Percentiles rank a stretch among this genome's conserved stretches.
phyloP scores from a whole-genome alignment of 768 basidiomycete genomes.

The Amanita exitialis region DNA sequence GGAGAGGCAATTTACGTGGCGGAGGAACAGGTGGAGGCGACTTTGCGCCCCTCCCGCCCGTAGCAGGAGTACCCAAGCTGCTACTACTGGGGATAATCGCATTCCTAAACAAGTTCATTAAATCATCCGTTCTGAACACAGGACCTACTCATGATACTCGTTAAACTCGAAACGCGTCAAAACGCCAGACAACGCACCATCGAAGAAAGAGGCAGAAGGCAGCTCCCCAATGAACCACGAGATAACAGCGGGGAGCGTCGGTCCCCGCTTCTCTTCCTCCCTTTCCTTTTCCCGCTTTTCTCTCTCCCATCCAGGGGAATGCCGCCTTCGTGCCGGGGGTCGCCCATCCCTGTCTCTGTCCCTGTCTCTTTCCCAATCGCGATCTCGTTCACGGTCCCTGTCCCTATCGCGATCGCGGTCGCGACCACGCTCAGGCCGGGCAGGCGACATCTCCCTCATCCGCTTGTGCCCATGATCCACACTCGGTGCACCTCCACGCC shows the following conservation, averaged over 20 bases:
- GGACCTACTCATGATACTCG: conserved; percentile 45
- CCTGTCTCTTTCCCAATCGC: conserved; percentile 13
- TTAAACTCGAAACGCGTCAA: not conserved
- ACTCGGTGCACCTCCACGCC: conserved; percentile 12
- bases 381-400: conserved; percentile 17
- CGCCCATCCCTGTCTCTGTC: conserved; percentile 10
- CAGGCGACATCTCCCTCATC: conserved; percentile 18
- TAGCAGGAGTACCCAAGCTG: conserved; percentile 12
- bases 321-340: conserved; percentile 24
- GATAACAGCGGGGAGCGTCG: conserved; percentile 45
- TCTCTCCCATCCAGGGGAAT: conserved; percentile 39
- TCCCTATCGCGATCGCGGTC: conserved; percentile 6
- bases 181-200: conserved; percentile 47
- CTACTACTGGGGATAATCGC: conserved; percentile 66
- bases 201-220: conserved; percentile 64
- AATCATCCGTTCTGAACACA: conserved; percentile 81
- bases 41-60: conserved; percentile 19
- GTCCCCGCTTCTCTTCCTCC: conserved; percentile 36
- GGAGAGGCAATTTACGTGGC: conserved; percentile 25
- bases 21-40: conserved; percentile 51
- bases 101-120: conserved; percentile 77
- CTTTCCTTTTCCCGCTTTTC: conserved; percentile 24
- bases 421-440: conserved; percentile 7
- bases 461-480: conserved; percentile 27
- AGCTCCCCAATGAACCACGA: conserved; percentile 81